Evolutionary conservation across 768 basidiomycete species (phyloP).

Genomic region (Psilocybe cyanescens): DNA sequence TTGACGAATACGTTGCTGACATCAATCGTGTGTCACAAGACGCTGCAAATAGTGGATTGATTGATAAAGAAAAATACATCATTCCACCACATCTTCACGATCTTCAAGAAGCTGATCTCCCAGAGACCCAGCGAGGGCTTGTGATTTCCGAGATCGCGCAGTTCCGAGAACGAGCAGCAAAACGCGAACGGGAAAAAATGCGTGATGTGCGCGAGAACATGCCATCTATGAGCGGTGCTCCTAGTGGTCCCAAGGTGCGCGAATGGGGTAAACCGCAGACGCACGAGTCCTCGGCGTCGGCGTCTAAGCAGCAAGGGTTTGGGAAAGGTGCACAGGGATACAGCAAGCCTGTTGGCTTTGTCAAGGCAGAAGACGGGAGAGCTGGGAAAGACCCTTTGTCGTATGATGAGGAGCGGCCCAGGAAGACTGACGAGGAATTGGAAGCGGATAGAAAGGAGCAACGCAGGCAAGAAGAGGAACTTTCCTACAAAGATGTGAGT

Average conservation of each 20-base stretch:
- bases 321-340: conserved; percentile 79
- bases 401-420: conserved; percentile 39
- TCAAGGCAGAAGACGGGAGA: conserved; percentile 60
- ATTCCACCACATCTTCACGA: conserved; percentile 98
- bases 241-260: conserved; percentile 76
- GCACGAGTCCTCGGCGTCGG: conserved; percentile 31
- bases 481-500: conserved; percentile 86
- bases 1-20: conserved; percentile 68
- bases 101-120: conserved; percentile 94
- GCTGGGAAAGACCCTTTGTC: conserved; percentile 32
- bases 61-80: conserved; percentile 85
- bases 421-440: conserved; percentile 86
- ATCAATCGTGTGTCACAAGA: conserved; percentile 77
- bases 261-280: conserved; percentile 78
- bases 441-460: conserved; percentile 82
- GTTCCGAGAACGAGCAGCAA: conserved; percentile 93
- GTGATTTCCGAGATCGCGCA: conserved; percentile 97
- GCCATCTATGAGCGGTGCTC: conserved; percentile 48
- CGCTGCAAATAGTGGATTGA: conserved; percentile 71
- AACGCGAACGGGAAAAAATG: conserved; percentile 87
- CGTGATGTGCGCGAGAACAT: conserved; percentile 71
- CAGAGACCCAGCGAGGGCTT: conserved; percentile 89
- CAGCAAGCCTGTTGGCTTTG: conserved; percentile 81
- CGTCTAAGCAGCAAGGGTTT: conserved; percentile 51
- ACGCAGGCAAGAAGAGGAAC: conserved; percentile 77